Evolutionary conservation across 139 green algal species (phyloP), one percentile per base, ranked within the genome.

Genomic region (Closterium sp.): DNA sequence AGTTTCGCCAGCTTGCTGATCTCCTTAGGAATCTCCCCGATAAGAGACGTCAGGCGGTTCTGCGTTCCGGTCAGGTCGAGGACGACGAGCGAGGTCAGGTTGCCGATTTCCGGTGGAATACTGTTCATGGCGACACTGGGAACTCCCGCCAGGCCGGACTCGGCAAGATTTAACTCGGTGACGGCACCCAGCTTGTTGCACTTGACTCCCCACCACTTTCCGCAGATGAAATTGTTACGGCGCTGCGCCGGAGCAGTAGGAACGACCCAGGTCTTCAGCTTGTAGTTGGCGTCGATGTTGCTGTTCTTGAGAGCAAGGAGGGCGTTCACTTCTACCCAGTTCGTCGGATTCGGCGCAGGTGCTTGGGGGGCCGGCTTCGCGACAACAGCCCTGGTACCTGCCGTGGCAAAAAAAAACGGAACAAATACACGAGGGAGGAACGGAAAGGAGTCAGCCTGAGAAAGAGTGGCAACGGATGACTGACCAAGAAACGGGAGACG

Each of bases 21-120:
- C 31, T 92, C 90, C 24, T n/a, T 28, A 27, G 88, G 88, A 31
- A 91, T 27, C 88, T 4, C 28, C n/a, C 88, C 88, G 62, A 79
- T 79, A 79, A 79, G 62, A 27, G 62, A 79, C 11, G 88, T 91
- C 13, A 91, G 88, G 42, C 38, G 38, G 88, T 86, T 86, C 29
- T 79, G 62, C 27, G 62, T 79, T 79, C 62, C 62, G 62, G 62
- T 27, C 3, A 79, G 24, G 13, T 89, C 86, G 86, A 89, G 86
- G 84, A 34, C 17, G 19, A 38, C 2, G 24, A 38, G 86, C 86
- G 86, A 79, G 27, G 62, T 27, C 17, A 79, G 62, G 62, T 79
- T 79, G 62, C 62, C 62, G 62, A 79, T 79, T 79, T 79, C 62
- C 62, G 62, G 62, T 27, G 62, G 62, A 79, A 79, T 79, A 79